Evolutionary conservation across 805 yeast species (phyloP).

Genomic region (Lachancea meyersii): DNA sequence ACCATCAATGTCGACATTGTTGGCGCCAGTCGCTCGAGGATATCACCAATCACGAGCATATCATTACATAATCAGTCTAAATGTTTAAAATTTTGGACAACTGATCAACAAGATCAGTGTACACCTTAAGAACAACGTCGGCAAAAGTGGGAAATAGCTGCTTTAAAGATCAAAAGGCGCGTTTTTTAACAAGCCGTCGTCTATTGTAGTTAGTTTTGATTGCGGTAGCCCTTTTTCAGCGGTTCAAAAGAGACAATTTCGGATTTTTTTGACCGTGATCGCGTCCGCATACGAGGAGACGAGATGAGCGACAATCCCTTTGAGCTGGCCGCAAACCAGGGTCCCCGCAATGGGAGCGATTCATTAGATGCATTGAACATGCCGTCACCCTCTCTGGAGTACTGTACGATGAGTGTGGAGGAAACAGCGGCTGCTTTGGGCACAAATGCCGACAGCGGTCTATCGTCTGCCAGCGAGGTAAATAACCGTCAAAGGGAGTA

Average conservation of each 20-base stretch:
- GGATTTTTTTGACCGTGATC: neutral
- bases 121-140: neutral
- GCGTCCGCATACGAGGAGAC: neutral
- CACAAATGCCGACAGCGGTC: constrained; percentile 57
- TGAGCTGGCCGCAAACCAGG: constrained; percentile 15
- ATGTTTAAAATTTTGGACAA: neutral
- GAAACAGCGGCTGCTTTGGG: constrained; percentile 57
- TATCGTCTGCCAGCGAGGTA: constrained; percentile 64
- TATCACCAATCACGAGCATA: neutral
- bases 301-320: constrained; percentile 30
- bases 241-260: neutral
- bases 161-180: neutral
- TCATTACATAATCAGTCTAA: neutral
- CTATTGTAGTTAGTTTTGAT: neutral
- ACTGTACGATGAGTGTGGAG: constrained; percentile 54
- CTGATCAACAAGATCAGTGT: neutral
- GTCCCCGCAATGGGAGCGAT: constrained; percentile 11
- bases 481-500: constrained; percentile 62
- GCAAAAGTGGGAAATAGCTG: neutral
- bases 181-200: neutral
- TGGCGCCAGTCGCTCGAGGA: no score
- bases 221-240: neutral
- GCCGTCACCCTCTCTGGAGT: constrained; percentile 55
- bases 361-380: constrained; percentile 28
- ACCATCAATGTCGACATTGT: no score